phyloP scores from a whole-genome alignment of 495 filamentous ascomycete species.

The Neurospora terricola region DNA sequence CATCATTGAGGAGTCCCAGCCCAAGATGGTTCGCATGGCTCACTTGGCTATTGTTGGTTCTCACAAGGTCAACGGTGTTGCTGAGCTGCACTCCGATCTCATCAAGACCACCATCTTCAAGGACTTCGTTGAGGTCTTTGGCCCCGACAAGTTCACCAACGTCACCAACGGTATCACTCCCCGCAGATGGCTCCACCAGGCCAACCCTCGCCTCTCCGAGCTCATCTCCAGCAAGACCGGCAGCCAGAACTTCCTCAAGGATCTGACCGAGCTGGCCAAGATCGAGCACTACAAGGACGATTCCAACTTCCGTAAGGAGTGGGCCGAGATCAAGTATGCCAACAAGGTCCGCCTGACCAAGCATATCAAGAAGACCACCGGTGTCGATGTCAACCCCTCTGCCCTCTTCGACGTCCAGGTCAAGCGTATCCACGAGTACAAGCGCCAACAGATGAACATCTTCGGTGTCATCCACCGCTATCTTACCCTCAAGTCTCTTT shows the following conservation, averaged over 20 bases:
- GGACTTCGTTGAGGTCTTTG: conserved; percentile 91
- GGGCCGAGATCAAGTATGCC: conserved; percentile 74
- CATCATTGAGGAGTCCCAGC: conserved; percentile 92
- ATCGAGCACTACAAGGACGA: conserved; percentile 74
- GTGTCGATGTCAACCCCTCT: conserved; percentile 73
- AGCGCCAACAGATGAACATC: conserved; percentile 97
- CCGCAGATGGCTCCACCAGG: conserved; percentile 91
- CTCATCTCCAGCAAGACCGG: conserved; percentile 85
- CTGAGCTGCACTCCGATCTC: conserved; percentile 92
- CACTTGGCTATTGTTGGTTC: conserved; percentile 91
- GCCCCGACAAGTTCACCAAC: conserved; percentile 94
- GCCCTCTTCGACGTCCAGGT: conserved; percentile 95
- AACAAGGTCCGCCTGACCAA: conserved; percentile 70
- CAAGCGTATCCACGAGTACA: conserved; percentile 99
- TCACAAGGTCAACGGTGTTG: conserved; percentile 98
- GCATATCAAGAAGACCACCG: conserved; percentile 73
- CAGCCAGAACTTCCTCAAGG: conserved; percentile 72
- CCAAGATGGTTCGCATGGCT: conserved; percentile 98
- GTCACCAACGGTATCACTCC: conserved; percentile 98
- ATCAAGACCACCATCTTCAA: conserved; percentile 99
- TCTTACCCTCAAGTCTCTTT: conserved; percentile 76
- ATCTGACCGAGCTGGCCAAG: conserved; percentile 74
- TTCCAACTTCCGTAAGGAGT: conserved; percentile 81
- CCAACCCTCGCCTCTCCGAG: conserved; percentile 86
- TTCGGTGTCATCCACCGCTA: conserved; percentile 97